phyloP scores from a whole-genome alignment of 2,329 filamentous ascomycete genomes.

The Alternaria triticimaculans region DNA sequence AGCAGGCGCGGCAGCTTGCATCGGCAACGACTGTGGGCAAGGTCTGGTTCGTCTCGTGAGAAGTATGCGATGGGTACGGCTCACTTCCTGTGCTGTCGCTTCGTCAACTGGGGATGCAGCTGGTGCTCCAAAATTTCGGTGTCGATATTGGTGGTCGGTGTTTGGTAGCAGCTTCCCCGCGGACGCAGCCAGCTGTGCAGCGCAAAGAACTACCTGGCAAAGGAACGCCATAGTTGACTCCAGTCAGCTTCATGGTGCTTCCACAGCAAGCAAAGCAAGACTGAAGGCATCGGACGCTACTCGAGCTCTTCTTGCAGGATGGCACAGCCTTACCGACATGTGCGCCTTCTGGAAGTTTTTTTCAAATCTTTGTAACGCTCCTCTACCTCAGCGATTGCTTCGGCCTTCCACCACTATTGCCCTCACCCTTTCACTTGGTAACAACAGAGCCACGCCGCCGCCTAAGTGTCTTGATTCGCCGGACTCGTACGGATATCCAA shows the following conservation, averaged over 20 bases:
- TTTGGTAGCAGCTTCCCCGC: not conserved
- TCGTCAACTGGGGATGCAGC: not conserved
- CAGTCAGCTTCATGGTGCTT: not conserved
- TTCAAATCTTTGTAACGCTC: not conserved
- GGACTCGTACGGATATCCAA: not conserved
- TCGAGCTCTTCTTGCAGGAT: not conserved
- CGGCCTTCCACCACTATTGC: not conserved
- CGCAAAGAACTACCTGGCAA: not conserved
- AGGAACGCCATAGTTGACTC: not conserved
- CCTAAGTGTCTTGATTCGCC: not conserved
- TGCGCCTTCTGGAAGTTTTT: not conserved
- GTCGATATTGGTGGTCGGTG: not conserved
- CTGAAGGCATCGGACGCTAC: not conserved
- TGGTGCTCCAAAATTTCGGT: not conserved
- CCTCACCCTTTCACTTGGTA: not conserved
- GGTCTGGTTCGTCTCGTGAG: not conserved
- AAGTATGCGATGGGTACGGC: not conserved
- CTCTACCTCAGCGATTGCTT: not conserved
- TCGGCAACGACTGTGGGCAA: not conserved
- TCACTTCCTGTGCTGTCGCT: not conserved
- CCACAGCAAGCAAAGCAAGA: not conserved
- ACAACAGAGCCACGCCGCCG: not conserved
- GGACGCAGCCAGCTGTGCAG: not conserved
- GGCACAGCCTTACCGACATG: not conserved
- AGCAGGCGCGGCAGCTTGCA: not conserved